Base-by-base conservation (phyloP, 768 basidiomycete species). In the Coprinellus micaceus region DNA sequence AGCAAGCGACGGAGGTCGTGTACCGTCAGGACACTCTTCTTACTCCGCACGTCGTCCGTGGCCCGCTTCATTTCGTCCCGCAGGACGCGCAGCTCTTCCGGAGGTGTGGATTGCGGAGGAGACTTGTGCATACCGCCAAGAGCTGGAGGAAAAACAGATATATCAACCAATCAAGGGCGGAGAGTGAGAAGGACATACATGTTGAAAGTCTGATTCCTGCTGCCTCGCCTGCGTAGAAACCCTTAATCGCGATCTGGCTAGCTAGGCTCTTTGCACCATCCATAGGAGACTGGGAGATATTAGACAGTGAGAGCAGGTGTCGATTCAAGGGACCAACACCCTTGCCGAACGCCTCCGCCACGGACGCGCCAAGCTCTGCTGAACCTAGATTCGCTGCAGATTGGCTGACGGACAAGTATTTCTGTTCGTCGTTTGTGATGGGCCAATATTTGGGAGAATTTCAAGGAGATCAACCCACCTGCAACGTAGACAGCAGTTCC, bases 401-500 rank as follows among this genome's bases (percentile, higher is more conserved):
- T 62, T 87, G 84, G 61, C 86, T 87, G 25, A 86, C 77, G 46
- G 88, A 81, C 24, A 98, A 81, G 68, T 99, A 98, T 83, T 89
- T 91, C 92, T 97, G 28, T n/a, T 21, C 28, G 24, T 52, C 24
- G 29, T 44, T 29, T 53, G 10, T 36, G 28, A 52, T 37, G 10
- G 44, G 25, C 28, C n/a, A 26, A 24, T 52, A 52, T 24, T 59
- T 12, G 37, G 43, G 37, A 56, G 54, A 17, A 11, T 10, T 47
- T 41, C 24, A 26, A 51, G 46, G 13, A 30, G 64, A 76, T 33
- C 33, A 33, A 13, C 33, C 41, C 64, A 90, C 94, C 81, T 96
- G 94, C 53, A 99, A 74, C 0, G 92, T 93, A 0, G 94, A 91
- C 59, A 95, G 94, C 47, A 98, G 73, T 68, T 97, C 95, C 67